Percentiles rank a stretch among this genome's conserved stretches.
Conservation (phyloP, 2,329 filamentous ascomycete species). For the Xylaria sp. region DNA sequence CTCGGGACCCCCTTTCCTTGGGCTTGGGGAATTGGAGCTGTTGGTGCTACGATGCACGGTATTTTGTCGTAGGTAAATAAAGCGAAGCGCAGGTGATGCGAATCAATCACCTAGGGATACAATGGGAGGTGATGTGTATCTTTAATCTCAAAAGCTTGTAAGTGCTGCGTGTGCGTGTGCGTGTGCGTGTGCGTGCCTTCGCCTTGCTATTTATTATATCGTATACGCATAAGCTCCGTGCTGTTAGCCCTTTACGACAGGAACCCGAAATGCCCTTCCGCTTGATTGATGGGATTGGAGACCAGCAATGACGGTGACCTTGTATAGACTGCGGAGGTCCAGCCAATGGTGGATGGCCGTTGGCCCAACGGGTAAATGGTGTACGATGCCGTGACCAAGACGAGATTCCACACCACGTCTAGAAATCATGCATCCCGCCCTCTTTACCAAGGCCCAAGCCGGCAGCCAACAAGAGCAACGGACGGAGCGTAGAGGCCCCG, state of each 20-base stretch:
- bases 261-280: conserved; percentile 13
- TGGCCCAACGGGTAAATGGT: conserved; percentile 29
- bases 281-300: conserved; percentile 22
- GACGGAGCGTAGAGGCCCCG: conserved; percentile 28
- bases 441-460: conserved; percentile 8
- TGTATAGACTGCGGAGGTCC: conserved; percentile 27
- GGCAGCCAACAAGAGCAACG: conserved; percentile 22
- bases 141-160: not conserved
- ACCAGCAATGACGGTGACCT: conserved; percentile 19
- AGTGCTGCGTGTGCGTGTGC: not conserved
- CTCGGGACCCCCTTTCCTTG: not conserved
- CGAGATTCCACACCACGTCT: conserved; percentile 23
- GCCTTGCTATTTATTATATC: conserved; percentile 22
- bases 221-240: not conserved
- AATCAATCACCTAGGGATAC: not conserved
- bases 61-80: not conserved
- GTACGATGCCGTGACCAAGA: conserved; percentile 30
- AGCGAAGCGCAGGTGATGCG: not conserved
- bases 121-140: not conserved
- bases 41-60: not conserved
- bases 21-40: not conserved
- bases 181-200: not conserved
- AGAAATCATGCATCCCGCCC: conserved; percentile 31
- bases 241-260: conserved; percentile 6
- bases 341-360: conserved; percentile 22